Percentiles rank a stretch among this genome's conserved stretches.
Conservation (phyloP, 768 basidiomycete species). For the Russula earlei region DNA sequence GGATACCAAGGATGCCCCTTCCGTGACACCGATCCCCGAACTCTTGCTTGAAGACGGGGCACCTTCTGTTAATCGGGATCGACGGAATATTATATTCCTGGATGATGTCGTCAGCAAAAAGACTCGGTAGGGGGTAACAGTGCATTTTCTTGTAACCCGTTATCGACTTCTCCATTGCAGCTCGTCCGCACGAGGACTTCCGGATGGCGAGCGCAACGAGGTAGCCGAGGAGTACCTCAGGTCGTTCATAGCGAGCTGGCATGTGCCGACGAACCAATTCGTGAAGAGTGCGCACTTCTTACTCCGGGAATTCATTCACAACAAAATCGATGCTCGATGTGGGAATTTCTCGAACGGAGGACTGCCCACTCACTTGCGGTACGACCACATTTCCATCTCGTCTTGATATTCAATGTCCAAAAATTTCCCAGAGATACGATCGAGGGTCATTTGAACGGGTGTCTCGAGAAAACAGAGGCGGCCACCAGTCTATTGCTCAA, state of each 20-base stretch:
- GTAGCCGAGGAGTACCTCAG: conserved; percentile 10
- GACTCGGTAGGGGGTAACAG: neutral
- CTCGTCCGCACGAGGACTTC: conserved; percentile 10
- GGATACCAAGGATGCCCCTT: neutral
- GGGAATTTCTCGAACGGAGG: neutral
- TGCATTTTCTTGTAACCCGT: neutral
- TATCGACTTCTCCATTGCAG: neutral
- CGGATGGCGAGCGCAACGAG: conserved; percentile 1
- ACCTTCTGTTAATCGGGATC: neutral
- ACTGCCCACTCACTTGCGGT: neutral
- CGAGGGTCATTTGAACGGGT: neutral
- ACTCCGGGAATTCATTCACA: neutral
- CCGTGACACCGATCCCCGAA: neutral
- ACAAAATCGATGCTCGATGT: neutral
- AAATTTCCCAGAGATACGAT: neutral
- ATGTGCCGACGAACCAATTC: neutral
- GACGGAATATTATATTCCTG: conserved; percentile 1
- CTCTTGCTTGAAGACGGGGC: conserved; percentile 1
- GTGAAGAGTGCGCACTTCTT: neutral
- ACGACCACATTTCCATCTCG: neutral
- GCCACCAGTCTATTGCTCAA: conserved; percentile 2
- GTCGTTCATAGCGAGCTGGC: conserved; percentile 2
- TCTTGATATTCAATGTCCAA: neutral
- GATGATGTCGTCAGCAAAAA: conserved; percentile 4
- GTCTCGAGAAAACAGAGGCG: neutral